Conservation (phyloP, 1,139 yeast species). For the Kurtzmaniella natalensis region DNA sequence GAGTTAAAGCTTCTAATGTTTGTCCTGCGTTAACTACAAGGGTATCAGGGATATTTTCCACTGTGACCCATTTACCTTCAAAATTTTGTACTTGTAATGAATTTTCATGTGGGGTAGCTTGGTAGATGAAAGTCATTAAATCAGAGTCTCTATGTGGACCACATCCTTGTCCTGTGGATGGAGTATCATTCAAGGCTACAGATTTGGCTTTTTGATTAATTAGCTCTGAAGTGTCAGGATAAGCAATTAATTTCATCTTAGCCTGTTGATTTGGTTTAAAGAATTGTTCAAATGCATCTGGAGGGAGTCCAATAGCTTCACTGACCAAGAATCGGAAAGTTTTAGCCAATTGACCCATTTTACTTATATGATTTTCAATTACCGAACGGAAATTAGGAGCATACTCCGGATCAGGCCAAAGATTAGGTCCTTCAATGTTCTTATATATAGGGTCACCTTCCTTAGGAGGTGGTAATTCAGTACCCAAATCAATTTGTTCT, state of each 20-base stretch:
- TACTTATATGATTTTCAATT: conserved; percentile 41
- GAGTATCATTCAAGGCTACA: conserved; percentile 35
- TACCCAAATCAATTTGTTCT: conserved; percentile 66
- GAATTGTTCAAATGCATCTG: conserved; percentile 42
- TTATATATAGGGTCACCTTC: conserved; percentile 39
- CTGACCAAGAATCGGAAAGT: conserved; percentile 44
- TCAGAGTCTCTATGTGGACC: conserved; percentile 76
- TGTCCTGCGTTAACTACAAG: conserved; percentile 54
- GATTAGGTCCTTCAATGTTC: conserved; percentile 62
- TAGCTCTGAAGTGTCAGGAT: conserved; percentile 39
- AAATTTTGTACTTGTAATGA: conserved; percentile 63
- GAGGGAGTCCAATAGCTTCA: conserved; percentile 50
- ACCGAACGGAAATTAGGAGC: conserved; percentile 49
- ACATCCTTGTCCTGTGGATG: conserved; percentile 46
- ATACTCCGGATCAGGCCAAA: conserved; percentile 49
- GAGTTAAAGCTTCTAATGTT: conserved; percentile 50
- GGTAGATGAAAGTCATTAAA: conserved; percentile 56
- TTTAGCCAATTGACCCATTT: conserved; percentile 44
- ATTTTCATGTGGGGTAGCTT: conserved; percentile 44
- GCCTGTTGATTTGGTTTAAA: conserved; percentile 51
- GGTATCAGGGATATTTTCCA: conserved; percentile 39
- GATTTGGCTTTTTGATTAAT: conserved; percentile 18
- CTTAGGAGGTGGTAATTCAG: conserved; percentile 41
- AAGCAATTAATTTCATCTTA: conserved; percentile 51
- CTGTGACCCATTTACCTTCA: conserved; percentile 60